Evolutionary conservation across 202 grass and related monocot species (phyloP).

Genomic region (Dendrocalamus latiflorus): DNA sequence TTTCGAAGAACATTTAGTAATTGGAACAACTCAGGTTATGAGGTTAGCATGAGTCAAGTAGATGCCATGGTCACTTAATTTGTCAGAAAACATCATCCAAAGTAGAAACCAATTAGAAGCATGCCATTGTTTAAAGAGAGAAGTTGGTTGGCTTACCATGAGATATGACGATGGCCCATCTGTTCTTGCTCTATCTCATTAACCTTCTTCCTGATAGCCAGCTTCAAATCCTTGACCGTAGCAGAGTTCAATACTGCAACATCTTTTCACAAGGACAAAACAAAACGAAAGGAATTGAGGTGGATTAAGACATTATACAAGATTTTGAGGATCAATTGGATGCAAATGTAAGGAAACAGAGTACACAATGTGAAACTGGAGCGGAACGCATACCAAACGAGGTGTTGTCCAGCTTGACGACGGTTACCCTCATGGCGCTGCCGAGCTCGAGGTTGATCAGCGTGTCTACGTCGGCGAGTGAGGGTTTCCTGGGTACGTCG

Average conservation of each 20-base stretch:
- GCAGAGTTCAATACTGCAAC: conserved; percentile 55
- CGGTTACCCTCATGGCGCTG: conserved; percentile 67
- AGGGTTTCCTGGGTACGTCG: conserved; percentile 63
- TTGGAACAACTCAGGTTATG: too few species aligned
- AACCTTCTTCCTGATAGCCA: too few species aligned
- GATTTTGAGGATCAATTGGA: neutral
- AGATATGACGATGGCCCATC: too few species aligned
- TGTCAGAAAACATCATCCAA: too few species aligned
- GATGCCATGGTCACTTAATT: too few species aligned
- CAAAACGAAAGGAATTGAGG: neutral
- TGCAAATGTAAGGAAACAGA: neutral
- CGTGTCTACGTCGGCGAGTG: conserved; percentile 65
- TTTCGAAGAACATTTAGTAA: too few species aligned
- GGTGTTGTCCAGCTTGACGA: conserved; percentile 64
- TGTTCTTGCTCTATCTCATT: too few species aligned
- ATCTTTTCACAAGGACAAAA: conserved; percentile 37
- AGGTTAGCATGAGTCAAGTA: too few species aligned
- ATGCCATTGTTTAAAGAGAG: too few species aligned
- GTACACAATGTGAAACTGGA: neutral
- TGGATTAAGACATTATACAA: neutral
- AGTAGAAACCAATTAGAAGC: too few species aligned
- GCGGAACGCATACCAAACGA: conserved; percentile 51
- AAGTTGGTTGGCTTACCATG: too few species aligned
- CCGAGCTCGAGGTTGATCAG: conserved; percentile 90
- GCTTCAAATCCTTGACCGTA: too few species aligned